phyloP scores from a whole-genome alignment of 208 protist species.

The Crithidia acanthocephali region DNA sequence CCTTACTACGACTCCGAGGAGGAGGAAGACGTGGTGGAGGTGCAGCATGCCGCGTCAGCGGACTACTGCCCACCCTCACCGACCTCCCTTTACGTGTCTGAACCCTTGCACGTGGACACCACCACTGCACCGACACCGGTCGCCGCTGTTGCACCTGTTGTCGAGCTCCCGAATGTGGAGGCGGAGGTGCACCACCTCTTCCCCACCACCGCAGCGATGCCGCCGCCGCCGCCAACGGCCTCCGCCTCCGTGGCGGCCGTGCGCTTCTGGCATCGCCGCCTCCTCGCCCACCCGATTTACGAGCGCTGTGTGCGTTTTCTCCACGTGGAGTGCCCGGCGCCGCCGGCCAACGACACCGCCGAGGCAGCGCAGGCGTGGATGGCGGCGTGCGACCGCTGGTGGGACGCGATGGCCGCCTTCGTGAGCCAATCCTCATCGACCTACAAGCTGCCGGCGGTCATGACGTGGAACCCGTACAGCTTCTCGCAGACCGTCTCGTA shows the following conservation, averaged over 20 bases:
- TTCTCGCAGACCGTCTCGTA: conserved; percentile 5
- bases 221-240: conserved; percentile 7
- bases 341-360: neutral
- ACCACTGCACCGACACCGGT: neutral
- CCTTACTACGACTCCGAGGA: conserved; percentile 16
- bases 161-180: conserved; percentile 30
- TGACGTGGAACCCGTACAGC: conserved; percentile 33
- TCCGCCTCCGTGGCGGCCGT: neutral
- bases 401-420: conserved; percentile 1
- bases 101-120: neutral
- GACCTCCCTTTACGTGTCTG: neutral
- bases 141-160: neutral
- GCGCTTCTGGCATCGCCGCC: conserved; percentile 25
- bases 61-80: too few relatives aligned
- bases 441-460: conserved; percentile 4
- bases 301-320: conserved; percentile 13
- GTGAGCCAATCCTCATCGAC: conserved; percentile 2
- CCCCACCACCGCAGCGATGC: conserved; percentile 2
- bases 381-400: conserved; percentile 19
- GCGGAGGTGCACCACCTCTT: conserved; percentile 23
- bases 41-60: neutral
- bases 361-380: conserved; percentile 5
- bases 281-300: conserved; percentile 6
- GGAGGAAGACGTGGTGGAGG: conserved; percentile 18
- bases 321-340: neutral